Percentiles rank a stretch among this genome's conserved stretches.
phyloP scores from a whole-genome alignment of 208 protist species.

The Crithidia fasciculata region DNA sequence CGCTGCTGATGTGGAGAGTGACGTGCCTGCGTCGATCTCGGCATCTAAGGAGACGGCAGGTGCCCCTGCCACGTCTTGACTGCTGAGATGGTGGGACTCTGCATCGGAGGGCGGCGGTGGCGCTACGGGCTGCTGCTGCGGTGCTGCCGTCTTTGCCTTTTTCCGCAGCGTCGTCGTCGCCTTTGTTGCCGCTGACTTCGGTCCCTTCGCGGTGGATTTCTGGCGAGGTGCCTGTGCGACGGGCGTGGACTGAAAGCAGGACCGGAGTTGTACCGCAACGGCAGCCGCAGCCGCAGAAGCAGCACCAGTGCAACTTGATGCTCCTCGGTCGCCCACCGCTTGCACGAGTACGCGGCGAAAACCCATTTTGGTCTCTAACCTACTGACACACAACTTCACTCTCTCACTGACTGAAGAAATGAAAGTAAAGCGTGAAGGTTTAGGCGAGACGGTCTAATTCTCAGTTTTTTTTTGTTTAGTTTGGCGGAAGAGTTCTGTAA shows the following conservation, averaged over 20 bases:
- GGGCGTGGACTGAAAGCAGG: background rate
- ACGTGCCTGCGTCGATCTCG: no score
- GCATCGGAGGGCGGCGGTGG: background rate
- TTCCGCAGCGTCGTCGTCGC: background rate
- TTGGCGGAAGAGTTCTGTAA: background rate
- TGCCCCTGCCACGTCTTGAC: no score
- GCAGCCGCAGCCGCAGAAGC: background rate
- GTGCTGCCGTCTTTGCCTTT: background rate
- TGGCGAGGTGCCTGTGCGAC: conserved; percentile 16
- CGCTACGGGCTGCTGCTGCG: background rate
- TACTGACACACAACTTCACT: background rate
- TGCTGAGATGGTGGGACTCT: no score
- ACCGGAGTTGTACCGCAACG: background rate
- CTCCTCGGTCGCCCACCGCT: background rate
- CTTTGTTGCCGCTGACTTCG: background rate
- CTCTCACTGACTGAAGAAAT: background rate
- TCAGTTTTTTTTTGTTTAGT: background rate
- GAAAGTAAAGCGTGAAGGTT: background rate
- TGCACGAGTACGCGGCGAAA: conserved; percentile 15
- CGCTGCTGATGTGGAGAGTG: no score
- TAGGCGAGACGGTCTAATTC: background rate
- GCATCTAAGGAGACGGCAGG: no score
- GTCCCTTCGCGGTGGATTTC: background rate
- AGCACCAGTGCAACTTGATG: background rate
- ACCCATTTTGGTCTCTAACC: conserved; percentile 6